Evolutionary conservation across 139 green algal genomes (phyloP).

Genomic region (Diplosphaera chodatii): DNA sequence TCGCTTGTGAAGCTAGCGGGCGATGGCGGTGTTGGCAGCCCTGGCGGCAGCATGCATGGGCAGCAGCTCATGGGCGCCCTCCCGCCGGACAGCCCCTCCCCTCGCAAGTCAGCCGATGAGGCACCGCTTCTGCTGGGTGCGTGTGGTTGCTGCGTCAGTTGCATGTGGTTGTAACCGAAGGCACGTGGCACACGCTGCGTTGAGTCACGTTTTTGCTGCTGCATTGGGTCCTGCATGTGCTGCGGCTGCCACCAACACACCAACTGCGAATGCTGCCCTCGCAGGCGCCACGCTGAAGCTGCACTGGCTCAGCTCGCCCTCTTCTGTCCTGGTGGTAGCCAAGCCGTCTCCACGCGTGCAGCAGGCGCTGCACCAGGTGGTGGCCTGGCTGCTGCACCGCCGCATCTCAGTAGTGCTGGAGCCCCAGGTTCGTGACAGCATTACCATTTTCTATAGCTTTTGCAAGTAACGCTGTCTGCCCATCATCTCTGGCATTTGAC

Average conservation of each 20-base stretch:
- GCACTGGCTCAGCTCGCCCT: conserved; percentile 47
- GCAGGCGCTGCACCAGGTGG: conserved; percentile 13
- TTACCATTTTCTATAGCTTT: no score
- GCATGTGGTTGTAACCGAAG: no score
- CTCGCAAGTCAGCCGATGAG: background rate
- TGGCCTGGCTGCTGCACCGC: conserved; percentile 36
- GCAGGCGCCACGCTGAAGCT: conserved; percentile 40
- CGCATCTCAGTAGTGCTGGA: conserved; percentile 42
- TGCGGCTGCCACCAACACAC: no score
- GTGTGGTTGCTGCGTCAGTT: no score
- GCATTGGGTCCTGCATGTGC: no score
- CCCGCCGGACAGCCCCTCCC: background rate
- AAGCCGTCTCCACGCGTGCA: conserved; percentile 35
- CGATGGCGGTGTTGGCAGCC: background rate
- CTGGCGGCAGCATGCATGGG: background rate
- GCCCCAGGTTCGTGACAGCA: no score
- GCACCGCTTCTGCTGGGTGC: background rate
- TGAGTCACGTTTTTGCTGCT: no score
- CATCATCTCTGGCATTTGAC: no score
- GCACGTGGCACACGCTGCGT: no score
- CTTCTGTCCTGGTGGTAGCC: conserved; percentile 38
- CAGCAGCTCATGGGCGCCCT: background rate
- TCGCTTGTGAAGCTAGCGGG: background rate
- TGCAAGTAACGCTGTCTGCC: no score
- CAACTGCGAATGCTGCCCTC: background rate